A percentile compares a stretch with the other conserved stretches of the same genome.
phyloP scores from a whole-genome alignment of 2,329 filamentous ascomycete species.

The Arthrobotrys sinensis region DNA sequence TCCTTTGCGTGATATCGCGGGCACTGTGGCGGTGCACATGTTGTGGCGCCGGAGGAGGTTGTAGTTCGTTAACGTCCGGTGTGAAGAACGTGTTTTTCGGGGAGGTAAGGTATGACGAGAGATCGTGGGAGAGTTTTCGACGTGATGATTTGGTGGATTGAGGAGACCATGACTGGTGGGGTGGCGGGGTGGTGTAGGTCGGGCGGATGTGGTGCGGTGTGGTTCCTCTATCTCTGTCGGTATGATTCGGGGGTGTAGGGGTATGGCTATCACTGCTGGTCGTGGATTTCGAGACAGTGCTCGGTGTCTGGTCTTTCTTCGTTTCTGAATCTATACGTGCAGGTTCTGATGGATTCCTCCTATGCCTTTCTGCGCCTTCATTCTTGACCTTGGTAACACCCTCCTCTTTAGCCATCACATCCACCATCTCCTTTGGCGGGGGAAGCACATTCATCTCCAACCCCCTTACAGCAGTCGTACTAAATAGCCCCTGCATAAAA shows the following conservation, averaged over 20 bases:
- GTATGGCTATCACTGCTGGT: background rate
- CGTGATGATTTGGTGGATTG: constrained; percentile 46
- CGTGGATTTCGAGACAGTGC: background rate
- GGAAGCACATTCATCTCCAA: constrained; percentile 75
- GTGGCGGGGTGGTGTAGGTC: constrained; percentile 31
- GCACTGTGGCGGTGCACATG: constrained; percentile 45
- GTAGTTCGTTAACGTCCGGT: constrained; percentile 56
- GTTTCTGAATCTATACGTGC: constrained; percentile 11
- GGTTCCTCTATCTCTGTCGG: constrained; percentile 21
- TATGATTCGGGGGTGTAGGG: constrained; percentile 25
- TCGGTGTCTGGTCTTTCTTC: constrained; percentile 15
- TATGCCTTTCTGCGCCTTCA: background rate
- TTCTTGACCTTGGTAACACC: background rate
- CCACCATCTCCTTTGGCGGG: constrained; percentile 39
- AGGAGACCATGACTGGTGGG: constrained; percentile 42
- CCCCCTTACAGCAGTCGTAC: constrained; percentile 78
- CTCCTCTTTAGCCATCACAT: constrained; percentile 7
- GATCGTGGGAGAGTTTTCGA: constrained; percentile 56
- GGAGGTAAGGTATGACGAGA: constrained; percentile 62
- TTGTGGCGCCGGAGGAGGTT: constrained; percentile 40
- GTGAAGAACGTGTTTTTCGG: constrained; percentile 62
- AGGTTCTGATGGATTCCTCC: constrained; percentile 14
- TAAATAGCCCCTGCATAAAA: constrained; percentile 76
- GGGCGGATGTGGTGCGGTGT: constrained; percentile 29
- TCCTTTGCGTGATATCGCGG: constrained; percentile 63